Evolutionary conservation across 768 basidiomycete genomes (phyloP).

Genomic region (Tulasnella sp.): DNA sequence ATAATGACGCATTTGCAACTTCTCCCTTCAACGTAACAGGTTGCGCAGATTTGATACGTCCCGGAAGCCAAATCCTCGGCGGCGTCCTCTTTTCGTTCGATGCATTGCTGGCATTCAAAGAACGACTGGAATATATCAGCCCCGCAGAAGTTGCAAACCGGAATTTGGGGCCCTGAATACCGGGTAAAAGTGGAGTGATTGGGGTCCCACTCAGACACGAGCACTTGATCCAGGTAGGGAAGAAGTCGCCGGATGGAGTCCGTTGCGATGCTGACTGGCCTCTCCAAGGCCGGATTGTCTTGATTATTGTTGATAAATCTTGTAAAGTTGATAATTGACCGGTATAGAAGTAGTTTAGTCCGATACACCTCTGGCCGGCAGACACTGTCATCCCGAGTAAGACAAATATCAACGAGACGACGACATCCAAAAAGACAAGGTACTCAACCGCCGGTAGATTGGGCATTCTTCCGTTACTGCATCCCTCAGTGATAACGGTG

Average conservation of each 20-base stretch:
- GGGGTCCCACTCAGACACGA: constrained; percentile 52
- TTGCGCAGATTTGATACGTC: constrained; percentile 59
- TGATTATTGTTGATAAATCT: background rate
- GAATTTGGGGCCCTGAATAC: constrained; percentile 25
- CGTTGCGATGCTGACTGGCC: background rate
- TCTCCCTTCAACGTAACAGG: constrained; percentile 78
- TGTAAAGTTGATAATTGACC: constrained; percentile 1
- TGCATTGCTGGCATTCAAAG: constrained; percentile 67
- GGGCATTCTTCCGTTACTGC: constrained; percentile 76
- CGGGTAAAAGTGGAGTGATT: constrained; percentile 28
- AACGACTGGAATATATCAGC: constrained; percentile 82
- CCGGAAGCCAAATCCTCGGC: background rate
- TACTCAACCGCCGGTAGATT: constrained; percentile 70
- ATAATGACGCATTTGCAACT: constrained; percentile 66
- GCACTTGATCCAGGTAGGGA: constrained; percentile 55
- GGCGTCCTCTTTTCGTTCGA: constrained; percentile 25
- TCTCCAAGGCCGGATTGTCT: background rate
- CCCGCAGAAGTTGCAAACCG: constrained; percentile 75
- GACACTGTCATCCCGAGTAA: constrained; percentile 54
- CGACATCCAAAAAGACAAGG: background rate
- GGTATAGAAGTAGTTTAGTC: constrained; percentile 55
- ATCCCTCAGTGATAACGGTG: constrained; percentile 58
- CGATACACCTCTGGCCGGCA: constrained; percentile 78
- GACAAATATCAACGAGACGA: background rate
- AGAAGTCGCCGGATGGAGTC: constrained; percentile 47